A percentile compares a stretch with the other conserved stretches of the same genome.
These are phyloP conservation scores for Cryptosporidium bovis DNA, from an alignment of 169 alveolate genomes.

Conservation along the genomic window DNA sequence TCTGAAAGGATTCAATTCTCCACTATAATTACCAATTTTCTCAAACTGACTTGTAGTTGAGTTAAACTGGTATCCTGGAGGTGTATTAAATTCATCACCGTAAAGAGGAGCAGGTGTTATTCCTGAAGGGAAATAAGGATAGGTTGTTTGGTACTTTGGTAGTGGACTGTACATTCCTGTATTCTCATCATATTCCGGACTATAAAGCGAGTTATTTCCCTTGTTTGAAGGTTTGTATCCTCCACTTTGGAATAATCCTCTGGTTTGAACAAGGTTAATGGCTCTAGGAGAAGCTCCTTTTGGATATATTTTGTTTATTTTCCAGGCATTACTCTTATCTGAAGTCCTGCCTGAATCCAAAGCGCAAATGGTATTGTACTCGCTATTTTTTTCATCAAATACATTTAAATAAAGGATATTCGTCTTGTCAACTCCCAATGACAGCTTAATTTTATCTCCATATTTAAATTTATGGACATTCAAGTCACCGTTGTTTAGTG, in stretches of 20 bases:
- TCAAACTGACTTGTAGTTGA: constrained; percentile 63
- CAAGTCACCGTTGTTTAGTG: no score
- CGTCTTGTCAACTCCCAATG: constrained; percentile 26
- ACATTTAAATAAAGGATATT: constrained; percentile 32
- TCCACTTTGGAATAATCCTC: constrained; percentile 20
- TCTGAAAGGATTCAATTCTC: constrained; percentile 44
- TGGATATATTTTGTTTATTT: constrained; percentile 29
- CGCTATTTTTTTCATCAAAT: background rate
- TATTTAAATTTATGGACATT: background rate
- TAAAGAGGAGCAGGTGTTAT: constrained; percentile 31
- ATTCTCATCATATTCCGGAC: constrained; percentile 2
- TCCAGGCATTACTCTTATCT: background rate
- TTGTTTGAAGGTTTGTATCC: constrained; percentile 24
- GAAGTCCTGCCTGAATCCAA: background rate
- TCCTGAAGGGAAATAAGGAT: constrained; percentile 61
- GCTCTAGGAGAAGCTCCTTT: constrained; percentile 42
- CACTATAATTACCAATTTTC: constrained; percentile 4
- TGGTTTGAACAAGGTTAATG: constrained; percentile 3
- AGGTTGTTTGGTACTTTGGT: background rate
- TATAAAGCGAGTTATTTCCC: background rate
- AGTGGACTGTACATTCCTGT: constrained; percentile 13
- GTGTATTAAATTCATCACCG: constrained; percentile 22
- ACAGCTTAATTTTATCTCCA: constrained; percentile 20
- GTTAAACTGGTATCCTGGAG: constrained; percentile 41
- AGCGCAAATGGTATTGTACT: constrained; percentile 35